Evolutionary conservation across 1,284 basidiomycete species (phyloP).

Genomic region (Trametes polyzona): DNA sequence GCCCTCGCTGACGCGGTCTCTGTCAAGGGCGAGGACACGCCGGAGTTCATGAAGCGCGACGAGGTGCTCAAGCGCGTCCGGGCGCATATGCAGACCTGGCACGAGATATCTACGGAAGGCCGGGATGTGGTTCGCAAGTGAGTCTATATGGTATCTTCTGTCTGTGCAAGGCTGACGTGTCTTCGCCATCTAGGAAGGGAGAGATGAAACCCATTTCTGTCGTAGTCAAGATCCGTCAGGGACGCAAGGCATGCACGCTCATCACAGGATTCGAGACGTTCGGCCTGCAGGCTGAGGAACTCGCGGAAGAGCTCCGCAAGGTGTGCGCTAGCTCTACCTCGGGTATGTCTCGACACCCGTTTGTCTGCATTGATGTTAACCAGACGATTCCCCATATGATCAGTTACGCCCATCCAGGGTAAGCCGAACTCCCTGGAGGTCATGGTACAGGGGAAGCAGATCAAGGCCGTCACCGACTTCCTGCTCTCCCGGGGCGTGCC

Average conservation of each 20-base stretch:
- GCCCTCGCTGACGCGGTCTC: constrained; percentile 53
- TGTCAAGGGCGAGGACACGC: constrained; percentile 46
- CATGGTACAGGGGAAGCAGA: constrained; percentile 83
- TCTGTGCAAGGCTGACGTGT: background rate
- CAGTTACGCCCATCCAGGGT: constrained; percentile 62
- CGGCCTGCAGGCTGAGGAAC: constrained; percentile 65
- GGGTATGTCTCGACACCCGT: too few species aligned
- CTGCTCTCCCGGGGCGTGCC: constrained; percentile 74
- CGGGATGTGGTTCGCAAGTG: constrained; percentile 60
- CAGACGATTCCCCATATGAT: too few species aligned
- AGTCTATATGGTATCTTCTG: constrained; percentile 25
- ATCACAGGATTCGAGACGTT: constrained; percentile 82
- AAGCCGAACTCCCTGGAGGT: constrained; percentile 66
- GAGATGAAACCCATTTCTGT: constrained; percentile 70
- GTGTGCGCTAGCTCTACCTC: constrained; percentile 80
- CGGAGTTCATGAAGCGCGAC: constrained; percentile 72
- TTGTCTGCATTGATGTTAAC: too few species aligned
- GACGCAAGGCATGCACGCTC: constrained; percentile 77
- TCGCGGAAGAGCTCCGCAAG: constrained; percentile 81
- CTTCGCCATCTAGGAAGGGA: constrained; percentile 65
- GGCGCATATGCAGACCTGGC: constrained; percentile 75
- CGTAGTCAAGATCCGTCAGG: constrained; percentile 71
- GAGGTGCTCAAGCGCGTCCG: constrained; percentile 60
- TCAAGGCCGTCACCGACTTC: constrained; percentile 66
- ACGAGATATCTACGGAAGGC: constrained; percentile 58